A percentile compares a stretch with the other conserved stretches of the same genome.
Conservation (phyloP, 345 rosid species). For the Noccaea caerulescens region DNA sequence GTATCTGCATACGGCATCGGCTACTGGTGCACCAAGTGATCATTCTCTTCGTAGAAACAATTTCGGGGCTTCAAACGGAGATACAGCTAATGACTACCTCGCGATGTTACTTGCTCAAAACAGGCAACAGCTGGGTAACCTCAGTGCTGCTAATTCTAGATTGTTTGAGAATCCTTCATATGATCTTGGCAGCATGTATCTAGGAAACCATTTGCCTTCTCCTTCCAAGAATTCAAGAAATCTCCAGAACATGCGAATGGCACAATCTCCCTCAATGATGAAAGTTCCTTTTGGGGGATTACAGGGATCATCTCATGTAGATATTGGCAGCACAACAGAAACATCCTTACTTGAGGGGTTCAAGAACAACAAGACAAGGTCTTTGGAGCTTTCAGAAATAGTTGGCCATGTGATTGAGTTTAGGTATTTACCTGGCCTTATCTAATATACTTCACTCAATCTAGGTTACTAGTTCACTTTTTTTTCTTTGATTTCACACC, state of each 20-base stretch:
- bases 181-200: conserved; percentile 56
- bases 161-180: conserved; percentile 57
- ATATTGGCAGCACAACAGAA: conserved; percentile 56
- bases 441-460: conserved; percentile 4
- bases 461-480: conserved; percentile 29
- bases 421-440: conserved; percentile 59
- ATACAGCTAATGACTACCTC: conserved; percentile 59
- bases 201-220: conserved; percentile 56
- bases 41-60: conserved; percentile 52
- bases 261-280: conserved; percentile 60
- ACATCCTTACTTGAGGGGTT: conserved; percentile 80
- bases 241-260: conserved; percentile 56
- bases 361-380: conserved; percentile 76
- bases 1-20: conserved; percentile 54
- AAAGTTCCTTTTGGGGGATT: conserved; percentile 60
- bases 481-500: conserved; percentile 11
- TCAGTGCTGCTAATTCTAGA: conserved; percentile 55
- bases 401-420: conserved; percentile 80
- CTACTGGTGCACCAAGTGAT: conserved; percentile 49
- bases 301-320: conserved; percentile 60
- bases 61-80: conserved; percentile 51
- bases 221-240: conserved; percentile 59
- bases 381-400: conserved; percentile 77
- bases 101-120: conserved; percentile 70
- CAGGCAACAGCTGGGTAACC: conserved; percentile 67